Evolutionary conservation across 1,284 basidiomycete species (phyloP), one percentile per base, ranked within the genome.

Genomic region (Cryptococcus jaspeensis): DNA sequence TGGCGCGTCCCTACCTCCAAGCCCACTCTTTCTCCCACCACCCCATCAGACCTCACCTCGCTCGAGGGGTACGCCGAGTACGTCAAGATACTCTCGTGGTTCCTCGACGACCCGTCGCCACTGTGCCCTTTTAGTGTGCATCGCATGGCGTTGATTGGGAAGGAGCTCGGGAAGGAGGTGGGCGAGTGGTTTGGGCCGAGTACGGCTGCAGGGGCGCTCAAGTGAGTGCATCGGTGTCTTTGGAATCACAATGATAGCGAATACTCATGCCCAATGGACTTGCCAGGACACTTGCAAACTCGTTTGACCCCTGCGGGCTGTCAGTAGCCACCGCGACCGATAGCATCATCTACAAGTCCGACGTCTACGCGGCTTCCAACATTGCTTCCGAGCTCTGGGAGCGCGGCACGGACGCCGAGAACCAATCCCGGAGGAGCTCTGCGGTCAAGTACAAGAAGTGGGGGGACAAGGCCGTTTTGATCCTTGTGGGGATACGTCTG

Each of bases 111-210:
- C 12, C 92, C 95, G 0, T 85, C 88, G 0, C 85, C 89, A 0
- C 81, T 88, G n/a, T 87, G 88, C 45, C 95, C 95, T 0, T 99
- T 98, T 75, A 91, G 90, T 62, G 91, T 99, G 1, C 95, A 99
- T 77, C 85, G 92, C 42, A 96, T 99, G 87, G 94, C 94, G 0
- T 80, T 92, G 16, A 89, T 93, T 11, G 95, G 95, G 3, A 95
- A 96, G 73, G 88, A 93, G 62, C 83, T 97, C 1, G 95, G 95
- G 13, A 97, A 92, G 64, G 91, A 94, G 64, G 89, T 97, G 0
- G 95, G 95, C 2, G 89, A 93, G 75, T 98, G 95, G 95, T 98
- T 98, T 70, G 95, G 95, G 0, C 95, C 95, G 0, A 95, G 91
- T 71, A 95, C 92, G 0, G 95, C 95, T 32, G 92, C 94, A 6